Conservation (phyloP, 352 stramenopile genomes). For the Albugo candida region DNA sequence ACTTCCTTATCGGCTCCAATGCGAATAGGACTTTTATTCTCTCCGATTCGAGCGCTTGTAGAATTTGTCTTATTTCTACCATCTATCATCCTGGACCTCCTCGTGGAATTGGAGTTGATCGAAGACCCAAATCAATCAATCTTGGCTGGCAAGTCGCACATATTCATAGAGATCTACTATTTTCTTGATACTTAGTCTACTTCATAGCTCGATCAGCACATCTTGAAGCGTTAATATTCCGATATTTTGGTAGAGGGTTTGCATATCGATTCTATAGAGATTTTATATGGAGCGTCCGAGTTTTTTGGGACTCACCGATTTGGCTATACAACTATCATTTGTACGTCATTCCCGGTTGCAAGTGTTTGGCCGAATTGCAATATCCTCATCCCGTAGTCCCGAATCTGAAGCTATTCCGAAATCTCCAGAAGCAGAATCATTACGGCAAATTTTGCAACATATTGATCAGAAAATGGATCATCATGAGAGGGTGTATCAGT, state of each 20-base stretch:
- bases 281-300: conserved; percentile 19
- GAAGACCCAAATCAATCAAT: conserved; percentile 17
- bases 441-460: conserved; percentile 40
- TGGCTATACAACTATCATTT: conserved; percentile 58
- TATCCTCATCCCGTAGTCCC: not conserved
- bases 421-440: conserved; percentile 31
- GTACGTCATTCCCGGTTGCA: conserved; percentile 15
- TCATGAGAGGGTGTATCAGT: conserved; percentile 25
- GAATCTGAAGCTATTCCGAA: not conserved
- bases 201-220: too few relatives aligned
- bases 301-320: conserved; percentile 50
- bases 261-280: conserved; percentile 27
- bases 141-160: conserved; percentile 10
- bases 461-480: conserved; percentile 42
- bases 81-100: conserved; percentile 19
- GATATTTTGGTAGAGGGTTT: conserved; percentile 27
- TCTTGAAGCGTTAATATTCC: conserved; percentile 22
- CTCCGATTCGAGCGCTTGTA: conserved; percentile 24
- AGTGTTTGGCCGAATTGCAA: not conserved
- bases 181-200: conserved; percentile 2
- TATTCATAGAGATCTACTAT: conserved; percentile 8
- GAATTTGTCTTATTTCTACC: conserved; percentile 33
- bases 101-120: conserved; percentile 12
- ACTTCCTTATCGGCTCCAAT: not conserved
- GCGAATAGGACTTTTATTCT: conserved; percentile 24